These are phyloP conservation scores for Nicotiana tomentosiformis DNA, from an alignment of 257 asterid species.

Conservation along the genomic window DNA sequence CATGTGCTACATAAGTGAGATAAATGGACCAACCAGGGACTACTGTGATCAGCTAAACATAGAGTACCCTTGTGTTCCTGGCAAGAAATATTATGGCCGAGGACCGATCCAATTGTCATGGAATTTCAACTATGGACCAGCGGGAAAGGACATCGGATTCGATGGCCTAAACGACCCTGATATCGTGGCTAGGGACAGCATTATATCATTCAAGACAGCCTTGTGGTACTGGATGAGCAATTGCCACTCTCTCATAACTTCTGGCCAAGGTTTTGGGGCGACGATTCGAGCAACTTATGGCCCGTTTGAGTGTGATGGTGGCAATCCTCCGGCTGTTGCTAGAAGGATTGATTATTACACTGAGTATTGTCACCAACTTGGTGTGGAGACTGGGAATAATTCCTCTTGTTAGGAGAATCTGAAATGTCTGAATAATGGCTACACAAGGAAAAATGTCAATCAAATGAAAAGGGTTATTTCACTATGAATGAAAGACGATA, in stretches of 20 bases:
- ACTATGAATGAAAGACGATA: too few relatives aligned
- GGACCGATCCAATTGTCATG: constrained; percentile 29
- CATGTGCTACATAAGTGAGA: constrained; percentile 20
- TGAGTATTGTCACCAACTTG: constrained; percentile 21
- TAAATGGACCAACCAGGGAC: neutral
- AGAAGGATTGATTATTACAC: constrained; percentile 16
- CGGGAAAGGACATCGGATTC: constrained; percentile 26
- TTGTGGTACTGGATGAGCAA: constrained; percentile 30
- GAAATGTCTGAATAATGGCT: neutral
- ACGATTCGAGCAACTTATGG: constrained; percentile 28
- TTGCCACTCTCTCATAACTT: constrained; percentile 17
- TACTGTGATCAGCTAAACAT: constrained; percentile 16
- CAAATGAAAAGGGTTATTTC: neutral
- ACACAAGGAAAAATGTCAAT: neutral
- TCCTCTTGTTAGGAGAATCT: neutral
- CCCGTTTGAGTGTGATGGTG: constrained; percentile 20
- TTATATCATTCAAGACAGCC: constrained; percentile 24
- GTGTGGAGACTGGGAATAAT: constrained; percentile 18
- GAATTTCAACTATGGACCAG: constrained; percentile 30
- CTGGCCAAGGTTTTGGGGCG: constrained; percentile 23
- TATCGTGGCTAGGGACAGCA: constrained; percentile 10
- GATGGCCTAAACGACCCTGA: constrained; percentile 27
- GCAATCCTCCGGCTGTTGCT: neutral
- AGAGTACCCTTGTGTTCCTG: constrained; percentile 20
- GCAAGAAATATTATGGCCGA: constrained; percentile 24